Conservation (phyloP, 2,329 filamentous ascomycete genomes). For the Teratosphaeria nubilosa region DNA sequence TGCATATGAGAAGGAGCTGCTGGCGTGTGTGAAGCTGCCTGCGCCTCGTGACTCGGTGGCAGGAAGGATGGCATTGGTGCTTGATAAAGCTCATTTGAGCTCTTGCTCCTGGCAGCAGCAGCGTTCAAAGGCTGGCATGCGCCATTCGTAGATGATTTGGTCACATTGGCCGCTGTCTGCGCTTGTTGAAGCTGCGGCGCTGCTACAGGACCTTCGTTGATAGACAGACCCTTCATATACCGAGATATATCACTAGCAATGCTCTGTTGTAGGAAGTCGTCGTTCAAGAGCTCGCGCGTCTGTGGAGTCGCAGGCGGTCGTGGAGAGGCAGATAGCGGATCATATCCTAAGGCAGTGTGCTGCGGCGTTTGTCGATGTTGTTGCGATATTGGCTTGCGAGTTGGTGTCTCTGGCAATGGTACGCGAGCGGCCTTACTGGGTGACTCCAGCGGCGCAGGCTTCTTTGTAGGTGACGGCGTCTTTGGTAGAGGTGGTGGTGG, state of each 20-base stretch:
- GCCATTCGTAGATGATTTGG: background rate
- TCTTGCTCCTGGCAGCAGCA: conserved; percentile 4
- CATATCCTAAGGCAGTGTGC: conserved; percentile 11
- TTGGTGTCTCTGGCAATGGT: conserved; percentile 37
- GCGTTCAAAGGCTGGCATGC: conserved; percentile 1
- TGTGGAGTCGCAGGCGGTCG: conserved; percentile 23
- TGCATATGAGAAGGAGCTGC: background rate
- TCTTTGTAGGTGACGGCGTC: conserved; percentile 36
- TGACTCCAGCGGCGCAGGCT: conserved; percentile 24
- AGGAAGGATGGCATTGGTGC: conserved; percentile 24
- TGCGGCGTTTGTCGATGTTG: background rate
- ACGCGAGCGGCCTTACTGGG: conserved; percentile 32
- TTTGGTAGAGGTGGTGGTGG: conserved; percentile 25
- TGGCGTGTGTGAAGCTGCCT: background rate
- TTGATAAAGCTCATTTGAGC: conserved; percentile 22
- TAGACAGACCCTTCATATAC: conserved; percentile 26
- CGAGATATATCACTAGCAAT: conserved; percentile 36
- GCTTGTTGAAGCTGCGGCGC: conserved; percentile 11
- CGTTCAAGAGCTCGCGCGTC: conserved; percentile 26
- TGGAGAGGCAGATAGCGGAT: conserved; percentile 22
- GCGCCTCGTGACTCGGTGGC: conserved; percentile 7
- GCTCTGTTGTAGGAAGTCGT: conserved; percentile 40
- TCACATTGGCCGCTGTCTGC: background rate
- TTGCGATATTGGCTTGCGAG: conserved; percentile 27
- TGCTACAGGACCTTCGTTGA: conserved; percentile 23